Conservation (phyloP, 1,284 basidiomycete genomes). For the Puccinia novopanici region DNA sequence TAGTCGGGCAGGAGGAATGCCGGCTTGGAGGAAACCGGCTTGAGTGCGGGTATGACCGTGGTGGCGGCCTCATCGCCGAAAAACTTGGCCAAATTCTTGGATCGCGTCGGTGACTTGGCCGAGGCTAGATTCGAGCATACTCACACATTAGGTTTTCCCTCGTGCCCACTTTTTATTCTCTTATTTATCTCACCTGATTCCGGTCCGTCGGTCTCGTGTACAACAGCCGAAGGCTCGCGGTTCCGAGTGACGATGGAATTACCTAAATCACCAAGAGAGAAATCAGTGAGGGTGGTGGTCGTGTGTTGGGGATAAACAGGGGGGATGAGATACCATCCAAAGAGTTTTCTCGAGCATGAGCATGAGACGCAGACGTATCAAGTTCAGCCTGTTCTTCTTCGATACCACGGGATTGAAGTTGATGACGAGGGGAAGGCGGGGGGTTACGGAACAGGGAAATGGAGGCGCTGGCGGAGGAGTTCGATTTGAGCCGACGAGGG, state of each 20-base stretch:
- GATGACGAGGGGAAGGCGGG: conserved; percentile 24
- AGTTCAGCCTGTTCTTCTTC: conserved; percentile 45
- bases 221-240: conserved; percentile 3
- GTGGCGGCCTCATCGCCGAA: conserved; percentile 46
- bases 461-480: background rate
- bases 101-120: conserved; percentile 43
- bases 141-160: background rate
- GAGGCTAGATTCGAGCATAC: conserved; percentile 6
- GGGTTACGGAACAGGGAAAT: background rate
- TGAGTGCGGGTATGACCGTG: conserved; percentile 6
- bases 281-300: background rate
- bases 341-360: background rate
- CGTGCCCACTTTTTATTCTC: background rate
- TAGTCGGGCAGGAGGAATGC: conserved; percentile 58
- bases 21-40: conserved; percentile 51
- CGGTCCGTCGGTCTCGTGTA: conserved; percentile 4
- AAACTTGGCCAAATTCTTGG: conserved; percentile 47
- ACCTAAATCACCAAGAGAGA: background rate
- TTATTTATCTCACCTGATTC: conserved; percentile 23
- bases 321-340: background rate
- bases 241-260: background rate
- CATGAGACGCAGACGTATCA: background rate
- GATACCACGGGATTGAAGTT: conserved; percentile 31
- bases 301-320: background rate
- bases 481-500: conserved; percentile 17